These are phyloP conservation scores for Pleodorina starrii DNA, from an alignment of 139 green algal species.

Conservation along the genomic window DNA sequence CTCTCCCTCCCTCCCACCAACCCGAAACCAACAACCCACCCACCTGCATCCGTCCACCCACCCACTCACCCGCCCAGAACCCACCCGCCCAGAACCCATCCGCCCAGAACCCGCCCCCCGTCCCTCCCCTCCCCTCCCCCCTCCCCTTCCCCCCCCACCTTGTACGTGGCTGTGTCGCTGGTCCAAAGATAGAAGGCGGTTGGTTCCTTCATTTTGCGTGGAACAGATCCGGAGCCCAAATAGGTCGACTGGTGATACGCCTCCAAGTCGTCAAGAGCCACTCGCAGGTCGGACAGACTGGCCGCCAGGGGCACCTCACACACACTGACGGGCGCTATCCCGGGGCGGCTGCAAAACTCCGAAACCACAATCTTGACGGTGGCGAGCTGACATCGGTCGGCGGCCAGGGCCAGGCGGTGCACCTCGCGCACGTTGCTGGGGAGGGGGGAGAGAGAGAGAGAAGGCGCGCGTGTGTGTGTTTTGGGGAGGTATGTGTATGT, in stretches of 20 bases:
- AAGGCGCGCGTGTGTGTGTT: not conserved
- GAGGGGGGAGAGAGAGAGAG: not conserved
- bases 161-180: not conserved
- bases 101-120: no score
- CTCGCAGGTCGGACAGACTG: not conserved
- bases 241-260: conserved; percentile 24
- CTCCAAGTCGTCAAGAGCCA: conserved; percentile 15
- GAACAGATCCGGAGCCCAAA: not conserved
- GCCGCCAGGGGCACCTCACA: not conserved
- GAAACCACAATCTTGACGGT: not conserved
- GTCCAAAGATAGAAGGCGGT: conserved; percentile 11
- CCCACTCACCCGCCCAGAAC: no score
- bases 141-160: no score
- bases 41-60: no score
- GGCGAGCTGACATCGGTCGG: conserved; percentile 15
- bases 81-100: no score
- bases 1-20: no score
- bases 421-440: conserved; percentile 33
- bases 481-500: no score
- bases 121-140: no score
- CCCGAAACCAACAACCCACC: no score
- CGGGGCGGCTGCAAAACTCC: conserved; percentile 22
- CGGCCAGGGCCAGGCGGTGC: conserved; percentile 32
- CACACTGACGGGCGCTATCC: not conserved
- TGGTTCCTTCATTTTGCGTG: not conserved